Evolutionary conservation across 345 rosid species (phyloP).

Genomic region (Mangifera indica): DNA sequence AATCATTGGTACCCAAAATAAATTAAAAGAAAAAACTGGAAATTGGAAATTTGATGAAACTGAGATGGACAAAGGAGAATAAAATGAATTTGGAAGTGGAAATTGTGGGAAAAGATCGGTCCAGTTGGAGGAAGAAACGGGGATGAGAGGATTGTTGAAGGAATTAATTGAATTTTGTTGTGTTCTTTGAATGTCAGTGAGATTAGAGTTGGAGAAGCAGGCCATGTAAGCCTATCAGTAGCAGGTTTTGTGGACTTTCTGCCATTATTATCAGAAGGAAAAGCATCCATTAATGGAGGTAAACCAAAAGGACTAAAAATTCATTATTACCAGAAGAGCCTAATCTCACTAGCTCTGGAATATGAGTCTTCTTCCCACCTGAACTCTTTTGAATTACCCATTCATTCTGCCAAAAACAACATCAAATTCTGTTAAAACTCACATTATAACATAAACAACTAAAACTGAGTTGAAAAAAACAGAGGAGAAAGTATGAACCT

Average conservation of each 20-base stretch:
- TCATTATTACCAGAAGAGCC: conserved; percentile 48
- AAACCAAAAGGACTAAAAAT: conserved; percentile 38
- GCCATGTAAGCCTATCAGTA: conserved; percentile 55
- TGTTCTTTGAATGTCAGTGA: conserved; percentile 35
- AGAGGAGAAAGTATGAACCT: conserved; percentile 36
- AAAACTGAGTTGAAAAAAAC: neutral
- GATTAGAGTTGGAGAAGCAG: conserved; percentile 84
- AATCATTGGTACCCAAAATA: too few relatives aligned
- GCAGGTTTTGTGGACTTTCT: conserved; percentile 29
- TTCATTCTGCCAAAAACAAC: conserved; percentile 56
- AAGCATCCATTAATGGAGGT: conserved; percentile 69
- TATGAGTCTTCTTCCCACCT: conserved; percentile 71
- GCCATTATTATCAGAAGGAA: conserved; percentile 21
- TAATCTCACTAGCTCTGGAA: conserved; percentile 40
- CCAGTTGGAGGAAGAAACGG: conserved; percentile 27
- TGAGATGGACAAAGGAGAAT: conserved; percentile 32
- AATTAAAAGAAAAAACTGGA: conserved; percentile 8
- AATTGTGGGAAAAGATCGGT: conserved; percentile 26
- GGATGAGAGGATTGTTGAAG: conserved; percentile 37
- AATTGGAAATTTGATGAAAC: conserved; percentile 29
- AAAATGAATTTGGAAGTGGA: conserved; percentile 36
- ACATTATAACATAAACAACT: neutral
- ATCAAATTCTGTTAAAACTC: neutral
- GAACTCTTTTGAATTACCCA: conserved; percentile 85
- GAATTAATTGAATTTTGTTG: conserved; percentile 24